Evolutionary conservation across 2,329 filamentous ascomycete genomes (phyloP), one percentile per base, ranked within the genome.

Genomic region (Byssochlamys sp.): DNA sequence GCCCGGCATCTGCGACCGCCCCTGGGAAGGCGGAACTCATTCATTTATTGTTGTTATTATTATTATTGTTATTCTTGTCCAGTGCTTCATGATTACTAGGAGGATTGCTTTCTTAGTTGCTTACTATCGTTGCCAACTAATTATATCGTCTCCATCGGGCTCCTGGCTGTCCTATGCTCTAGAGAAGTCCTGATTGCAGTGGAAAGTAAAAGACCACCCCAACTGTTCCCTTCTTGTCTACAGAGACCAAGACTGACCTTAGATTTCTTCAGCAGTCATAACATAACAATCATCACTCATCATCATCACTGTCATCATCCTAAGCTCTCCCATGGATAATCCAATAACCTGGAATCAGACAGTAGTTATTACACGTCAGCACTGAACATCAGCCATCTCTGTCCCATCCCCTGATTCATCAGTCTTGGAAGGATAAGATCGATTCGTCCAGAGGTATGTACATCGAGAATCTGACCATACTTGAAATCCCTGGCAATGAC

Each of bases 21-120:
- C 64, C 62, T 65, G 62, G 64, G 56, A 62, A 63, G 57, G 58
- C 60, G 55, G 59, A 60, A 61, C 59, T 57, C 39, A n/a, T 45
- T 19, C 5, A 31, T 31, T 31, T 4, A 31, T 31, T 31, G 6
- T 31, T 31, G 6, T 29, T 29, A 4, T 29, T 29, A 29, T 29
- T 29, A 29, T 19, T 19, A 19, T 19, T 19, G 19, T 19, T 19
- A 19, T 19, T 19, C 14, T 45, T 19, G 14, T 45, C 39, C 39
- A 45, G 28, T 52, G 50, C 26, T 54, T 48, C 31, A 26, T 19
- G 19, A 19, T 19, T 14, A 14, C 11, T 14, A 54, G 28, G 26
- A 45, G 39, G 19, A 7, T 45, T 19, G 7, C 19, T 19, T 45
- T 33, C 14, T 45, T 45, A 19, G n/a, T 39, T 39, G 35, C 14